Percentiles rank a stretch among this genome's conserved stretches.
phyloP scores from a whole-genome alignment of 768 basidiomycete genomes.

The Rhodotorula graminis region DNA sequence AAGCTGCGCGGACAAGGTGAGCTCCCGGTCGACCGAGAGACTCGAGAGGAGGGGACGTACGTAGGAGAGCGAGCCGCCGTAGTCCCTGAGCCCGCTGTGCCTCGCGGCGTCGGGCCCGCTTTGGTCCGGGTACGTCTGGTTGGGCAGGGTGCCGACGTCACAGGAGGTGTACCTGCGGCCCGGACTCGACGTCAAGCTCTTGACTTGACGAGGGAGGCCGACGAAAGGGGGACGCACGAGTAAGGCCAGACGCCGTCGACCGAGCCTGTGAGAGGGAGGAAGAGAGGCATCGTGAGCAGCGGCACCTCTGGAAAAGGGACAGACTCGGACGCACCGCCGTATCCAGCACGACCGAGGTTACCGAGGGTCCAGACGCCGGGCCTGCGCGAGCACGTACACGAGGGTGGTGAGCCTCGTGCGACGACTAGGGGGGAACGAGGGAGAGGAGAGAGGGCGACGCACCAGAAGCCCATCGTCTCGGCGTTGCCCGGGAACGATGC shows the following conservation, averaged over 20 bases:
- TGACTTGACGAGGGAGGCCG: neutral
- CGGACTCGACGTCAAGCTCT: slow-evolving; percentile 66
- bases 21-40: slow-evolving; percentile 66
- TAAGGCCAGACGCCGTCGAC: slow-evolving; percentile 62
- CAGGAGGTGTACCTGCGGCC: slow-evolving; percentile 56
- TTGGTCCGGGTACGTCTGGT: slow-evolving; percentile 50
- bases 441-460: neutral
- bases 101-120: slow-evolving; percentile 59
- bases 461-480: slow-evolving; percentile 29
- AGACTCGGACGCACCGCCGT: slow-evolving; percentile 65
- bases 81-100: slow-evolving; percentile 47
- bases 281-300: neutral
- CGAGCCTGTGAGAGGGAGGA: neutral
- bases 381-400: slow-evolving; percentile 61
- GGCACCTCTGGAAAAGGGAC: slow-evolving; percentile 49
- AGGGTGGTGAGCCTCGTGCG: no score
- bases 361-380: slow-evolving; percentile 44
- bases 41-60: slow-evolving; percentile 4
- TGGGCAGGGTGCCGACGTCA: slow-evolving; percentile 71
- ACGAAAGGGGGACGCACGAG: slow-evolving; percentile 23
- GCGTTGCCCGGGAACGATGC: slow-evolving; percentile 20
- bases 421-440: neutral
- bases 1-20: slow-evolving; percentile 51
- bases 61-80: slow-evolving; percentile 43
- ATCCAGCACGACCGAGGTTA: slow-evolving; percentile 80